Conservation (phyloP, 495 filamentous ascomycete species). For the Penicillium pulvis region DNA sequence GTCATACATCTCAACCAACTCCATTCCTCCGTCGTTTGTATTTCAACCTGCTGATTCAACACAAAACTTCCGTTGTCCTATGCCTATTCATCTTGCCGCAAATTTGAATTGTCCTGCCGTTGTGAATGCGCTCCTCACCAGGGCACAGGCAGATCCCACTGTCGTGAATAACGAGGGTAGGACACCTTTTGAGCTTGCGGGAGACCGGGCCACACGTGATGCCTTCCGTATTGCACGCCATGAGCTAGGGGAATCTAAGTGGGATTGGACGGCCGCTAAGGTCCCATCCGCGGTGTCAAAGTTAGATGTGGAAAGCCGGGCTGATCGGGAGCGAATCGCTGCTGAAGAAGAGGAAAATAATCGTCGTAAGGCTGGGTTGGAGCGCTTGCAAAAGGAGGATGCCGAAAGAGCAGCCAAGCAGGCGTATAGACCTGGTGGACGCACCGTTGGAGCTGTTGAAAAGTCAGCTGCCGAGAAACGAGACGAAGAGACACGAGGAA, state of each 20-base stretch:
- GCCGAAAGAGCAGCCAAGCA: conserved; percentile 51
- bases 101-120: conserved; percentile 72
- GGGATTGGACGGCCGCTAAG: conserved; percentile 77
- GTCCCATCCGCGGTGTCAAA: conserved; percentile 71
- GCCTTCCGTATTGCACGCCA: conserved; percentile 86
- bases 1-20: conserved; percentile 76
- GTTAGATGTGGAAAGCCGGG: conserved; percentile 66
- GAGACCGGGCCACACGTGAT: conserved; percentile 84
- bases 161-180: conserved; percentile 64
- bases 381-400: conserved; percentile 68
- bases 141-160: conserved; percentile 75
- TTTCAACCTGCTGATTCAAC: conserved; percentile 70
- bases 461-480: conserved; percentile 75
- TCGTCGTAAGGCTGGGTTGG: conserved; percentile 62
- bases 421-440: conserved; percentile 43
- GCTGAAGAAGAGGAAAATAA: conserved; percentile 57
- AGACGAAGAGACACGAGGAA: conserved; percentile 78
- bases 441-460: conserved; percentile 53
- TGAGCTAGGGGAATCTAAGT: conserved; percentile 73
- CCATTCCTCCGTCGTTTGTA: conserved; percentile 64
- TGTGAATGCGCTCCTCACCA: conserved; percentile 73
- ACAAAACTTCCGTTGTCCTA: conserved; percentile 82
- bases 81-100: conserved; percentile 82
- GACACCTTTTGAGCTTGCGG: conserved; percentile 82
- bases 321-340: conserved; percentile 59